A percentile compares a stretch with the other conserved stretches of the same genome.
These are phyloP conservation scores for Vaccinium macrocarpon DNA, from an alignment of 148 eudicot genomes.

Conservation along the genomic window DNA sequence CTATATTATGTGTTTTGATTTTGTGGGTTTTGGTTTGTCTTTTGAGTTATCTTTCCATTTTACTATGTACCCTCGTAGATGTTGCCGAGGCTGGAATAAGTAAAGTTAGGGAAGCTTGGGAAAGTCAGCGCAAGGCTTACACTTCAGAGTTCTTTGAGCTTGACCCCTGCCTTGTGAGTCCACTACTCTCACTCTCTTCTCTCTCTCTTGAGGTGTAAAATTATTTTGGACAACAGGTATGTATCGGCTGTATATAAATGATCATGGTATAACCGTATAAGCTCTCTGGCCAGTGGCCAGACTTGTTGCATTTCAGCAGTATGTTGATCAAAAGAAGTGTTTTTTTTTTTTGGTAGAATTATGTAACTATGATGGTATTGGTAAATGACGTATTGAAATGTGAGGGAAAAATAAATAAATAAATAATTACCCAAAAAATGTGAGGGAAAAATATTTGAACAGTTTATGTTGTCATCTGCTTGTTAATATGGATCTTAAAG, in stretches of 20 bases:
- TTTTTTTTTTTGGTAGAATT: too few species aligned
- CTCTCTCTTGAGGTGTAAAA: background rate
- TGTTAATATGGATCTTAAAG: background rate
- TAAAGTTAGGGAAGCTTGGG: constrained; percentile 81
- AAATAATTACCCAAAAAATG: too few species aligned
- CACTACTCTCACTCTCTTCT: background rate
- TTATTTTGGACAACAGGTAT: background rate
- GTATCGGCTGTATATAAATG: background rate
- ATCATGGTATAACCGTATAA: background rate
- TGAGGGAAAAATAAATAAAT: background rate
- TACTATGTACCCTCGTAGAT: constrained; percentile 38
- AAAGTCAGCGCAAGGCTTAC: constrained; percentile 74
- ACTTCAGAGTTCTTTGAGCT: constrained; percentile 68
- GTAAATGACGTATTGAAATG: background rate
- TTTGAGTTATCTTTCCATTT: background rate
- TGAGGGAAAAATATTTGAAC: background rate
- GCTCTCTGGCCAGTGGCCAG: background rate
- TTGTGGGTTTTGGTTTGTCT: background rate
- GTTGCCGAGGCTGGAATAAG: constrained; percentile 63
- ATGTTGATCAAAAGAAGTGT: background rate
- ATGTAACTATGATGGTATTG: background rate
- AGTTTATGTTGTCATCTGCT: background rate
- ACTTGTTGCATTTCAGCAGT: background rate
- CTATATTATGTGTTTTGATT: background rate
- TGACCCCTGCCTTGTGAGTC: constrained; percentile 76